These are phyloP conservation scores for Alternaria sp. DNA, from an alignment of 2,329 filamentous ascomycete species.

Conservation along the genomic window DNA sequence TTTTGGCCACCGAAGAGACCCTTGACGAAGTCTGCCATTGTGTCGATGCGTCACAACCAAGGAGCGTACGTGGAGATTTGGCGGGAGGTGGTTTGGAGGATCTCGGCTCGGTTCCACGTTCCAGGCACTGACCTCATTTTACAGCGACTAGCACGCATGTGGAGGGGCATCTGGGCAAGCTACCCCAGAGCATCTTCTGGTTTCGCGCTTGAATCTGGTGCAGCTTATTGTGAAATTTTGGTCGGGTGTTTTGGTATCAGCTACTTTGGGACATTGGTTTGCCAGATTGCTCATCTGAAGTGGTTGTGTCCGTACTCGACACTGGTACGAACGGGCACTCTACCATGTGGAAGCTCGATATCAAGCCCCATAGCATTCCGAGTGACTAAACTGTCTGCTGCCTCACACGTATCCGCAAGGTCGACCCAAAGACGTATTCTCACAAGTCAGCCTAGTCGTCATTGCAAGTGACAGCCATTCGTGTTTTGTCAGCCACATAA, in stretches of 20 bases:
- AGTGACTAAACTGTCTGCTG: neutral
- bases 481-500: neutral
- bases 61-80: constrained; percentile 24
- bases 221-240: neutral
- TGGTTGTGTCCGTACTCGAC: neutral
- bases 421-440: neutral
- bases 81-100: constrained; percentile 19
- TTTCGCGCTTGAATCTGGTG: accelerated
- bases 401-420: neutral
- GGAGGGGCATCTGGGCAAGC: constrained; percentile 22
- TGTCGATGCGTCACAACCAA: constrained; percentile 29
- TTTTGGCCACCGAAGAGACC: constrained; percentile 73
- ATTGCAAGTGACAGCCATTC: neutral
- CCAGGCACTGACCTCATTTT: constrained; percentile 37
- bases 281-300: neutral
- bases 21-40: constrained; percentile 65
- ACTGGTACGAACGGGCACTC: neutral
- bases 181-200: neutral
- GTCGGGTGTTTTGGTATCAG: neutral
- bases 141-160: constrained; percentile 32
- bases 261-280: neutral
- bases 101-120: constrained; percentile 23
- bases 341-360: neutral
- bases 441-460: neutral
- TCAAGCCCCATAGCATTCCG: neutral